Base-by-base conservation (phyloP, 2,329 filamentous ascomycete genomes). In the Ophiostoma quercus region DNA sequence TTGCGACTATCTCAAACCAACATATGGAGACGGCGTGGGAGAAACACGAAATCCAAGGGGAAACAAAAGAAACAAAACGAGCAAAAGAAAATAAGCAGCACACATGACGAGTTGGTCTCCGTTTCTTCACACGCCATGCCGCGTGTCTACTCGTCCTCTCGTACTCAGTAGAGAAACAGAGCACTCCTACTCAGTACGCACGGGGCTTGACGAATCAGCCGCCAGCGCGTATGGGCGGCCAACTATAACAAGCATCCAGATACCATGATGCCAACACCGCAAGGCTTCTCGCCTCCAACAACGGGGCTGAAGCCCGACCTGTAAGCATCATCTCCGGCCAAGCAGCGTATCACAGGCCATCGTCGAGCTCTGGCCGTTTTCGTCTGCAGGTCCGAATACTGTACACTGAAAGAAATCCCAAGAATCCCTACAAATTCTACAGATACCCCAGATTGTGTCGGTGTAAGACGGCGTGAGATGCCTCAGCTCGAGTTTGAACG, bases 121-220 rank as follows among this genome's bases (percentile, higher is more conserved):
- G 51, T 54, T 9, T 54, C 41, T 6, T 19, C 16, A 47, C 5
- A 54, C 51, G 9, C 51, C 51, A 47, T 47, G 51, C 51, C 51
- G 47, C 47, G 47, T 54, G 47, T 54, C 47, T 43, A 54, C 8
- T 34, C 34, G 34, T 34, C 4, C 34, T 34, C 34, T 34, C 34
- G 34, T 34, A 29, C 25, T 29, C 25, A 29, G 25, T 29, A 29
- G 25, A 5, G 34, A 34, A 34, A 34, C 4, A 34, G 34, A 34
- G 34, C 34, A 57, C 12, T 3, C 39, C 39, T 12, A 41, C 12
- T 25, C 51, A 29, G 25, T 29, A 29, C 25, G 16, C 62, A 16
- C 62, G 62, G 62, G 62, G 32, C 60, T 63, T 34, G 32, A 65
- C 62, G 62, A 34, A 41, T 65, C 19, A 22, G 32, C 62, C 62